Evolutionary conservation across 352 stramenopile species (phyloP), one percentile per base, ranked within the genome.

Genomic region (Phytopythium oedochilum): DNA sequence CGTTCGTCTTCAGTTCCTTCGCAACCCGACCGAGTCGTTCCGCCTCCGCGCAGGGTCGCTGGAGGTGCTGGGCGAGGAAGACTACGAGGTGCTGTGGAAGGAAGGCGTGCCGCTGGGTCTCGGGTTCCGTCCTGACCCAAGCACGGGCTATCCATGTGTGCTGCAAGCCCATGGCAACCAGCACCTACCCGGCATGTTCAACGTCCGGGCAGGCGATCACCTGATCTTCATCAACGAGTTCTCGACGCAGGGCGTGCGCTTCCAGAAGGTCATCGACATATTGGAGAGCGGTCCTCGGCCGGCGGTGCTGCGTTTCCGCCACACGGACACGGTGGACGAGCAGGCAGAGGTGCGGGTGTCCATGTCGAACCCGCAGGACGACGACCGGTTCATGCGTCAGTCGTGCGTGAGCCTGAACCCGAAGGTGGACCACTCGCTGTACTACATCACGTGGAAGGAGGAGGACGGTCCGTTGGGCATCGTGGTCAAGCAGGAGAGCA

Each of bases 361-460:
- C 5, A 66, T 72, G 48, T 86, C 78, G 7, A 89, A 89, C 32
- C 79, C 82, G 12, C 82, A 92, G 49, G 81, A 92, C 14, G 75
- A 89, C 58, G 75, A 78, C 48, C 57, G 73, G 32, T 80, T 80
- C 49, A 68, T 88, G 64, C 73, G 75, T 5, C 79, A 81, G 64
- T 88, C 76, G 38, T 85, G 78, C 38, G 68, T 88, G 47, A 93
- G 80, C 47, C 67, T 91, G 57, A 91, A 93, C 59, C 83, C 83
- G 3, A 91, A 90, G 68, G 78, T 89, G 20, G 83, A 92, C 53
- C 78, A 90, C 55, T 90, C 81, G 45, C 60, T 92, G 42, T 95
- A 95, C 66, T 92, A 92, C 68, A 93, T 95, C 58, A 95, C 85
- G 52, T 95, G 85, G 85, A 92, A 92, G 65, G 83, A 93, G 47